A percentile compares a stretch with the other conserved stretches of the same genome.
These are phyloP conservation scores for Sistotremastrum suecicum DNA, from an alignment of 768 basidiomycete species.

Conservation along the genomic window DNA sequence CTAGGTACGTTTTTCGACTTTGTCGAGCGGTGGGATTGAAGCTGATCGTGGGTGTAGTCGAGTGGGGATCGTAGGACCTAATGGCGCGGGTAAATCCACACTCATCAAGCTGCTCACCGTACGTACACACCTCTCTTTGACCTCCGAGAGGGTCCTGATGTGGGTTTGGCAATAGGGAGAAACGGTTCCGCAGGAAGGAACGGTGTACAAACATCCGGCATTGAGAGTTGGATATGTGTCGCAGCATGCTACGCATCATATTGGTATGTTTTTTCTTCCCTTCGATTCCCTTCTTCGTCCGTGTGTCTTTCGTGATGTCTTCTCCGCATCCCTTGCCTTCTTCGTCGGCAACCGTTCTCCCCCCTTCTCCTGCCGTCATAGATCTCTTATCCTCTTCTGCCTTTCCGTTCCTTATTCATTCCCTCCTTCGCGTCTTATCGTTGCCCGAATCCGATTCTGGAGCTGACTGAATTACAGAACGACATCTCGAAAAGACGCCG, in stretches of 20 bases:
- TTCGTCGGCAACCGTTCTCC: no score
- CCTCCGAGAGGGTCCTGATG: slow-evolving; percentile 3
- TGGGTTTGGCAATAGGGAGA: slow-evolving; percentile 48
- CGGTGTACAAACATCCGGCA: slow-evolving; percentile 87
- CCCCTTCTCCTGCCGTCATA: background rate
- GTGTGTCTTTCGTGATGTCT: slow-evolving; percentile 1
- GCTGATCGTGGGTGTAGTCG: slow-evolving; percentile 36
- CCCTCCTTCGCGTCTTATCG: background rate
- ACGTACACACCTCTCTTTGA: slow-evolving; percentile 11
- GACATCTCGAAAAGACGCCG: slow-evolving; percentile 91
- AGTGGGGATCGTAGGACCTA: slow-evolving; percentile 84
- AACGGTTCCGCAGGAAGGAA: slow-evolving; percentile 79
- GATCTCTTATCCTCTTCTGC: background rate
- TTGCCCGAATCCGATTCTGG: background rate
- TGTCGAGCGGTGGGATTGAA: background rate
- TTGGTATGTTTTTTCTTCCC: slow-evolving; percentile 33
- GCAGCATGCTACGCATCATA: slow-evolving; percentile 96
- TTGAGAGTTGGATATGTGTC: slow-evolving; percentile 94
- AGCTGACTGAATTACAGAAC: slow-evolving; percentile 35
- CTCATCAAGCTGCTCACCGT: slow-evolving; percentile 88
- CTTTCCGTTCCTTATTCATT: slow-evolving; percentile 2
- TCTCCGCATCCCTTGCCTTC: background rate
- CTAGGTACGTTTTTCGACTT: slow-evolving; percentile 39
- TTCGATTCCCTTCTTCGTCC: slow-evolving; percentile 7
- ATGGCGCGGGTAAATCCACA: slow-evolving; percentile 94